Conservation (phyloP, 495 filamentous ascomycete genomes). For the Terfezia claveryi region DNA sequence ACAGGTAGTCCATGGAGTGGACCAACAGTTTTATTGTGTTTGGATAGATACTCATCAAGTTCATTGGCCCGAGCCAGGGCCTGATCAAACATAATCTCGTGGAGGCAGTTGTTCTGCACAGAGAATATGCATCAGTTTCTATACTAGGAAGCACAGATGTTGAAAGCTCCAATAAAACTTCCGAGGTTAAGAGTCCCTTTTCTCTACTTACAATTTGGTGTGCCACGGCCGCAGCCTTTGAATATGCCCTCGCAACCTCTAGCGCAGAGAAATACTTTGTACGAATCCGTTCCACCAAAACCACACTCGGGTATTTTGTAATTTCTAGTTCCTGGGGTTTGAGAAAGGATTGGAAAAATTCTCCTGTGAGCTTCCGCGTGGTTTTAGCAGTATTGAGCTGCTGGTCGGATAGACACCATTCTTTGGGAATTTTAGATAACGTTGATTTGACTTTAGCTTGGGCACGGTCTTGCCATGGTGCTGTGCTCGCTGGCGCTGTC, state of each 20-base stretch:
- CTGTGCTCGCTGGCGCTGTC: not conserved
- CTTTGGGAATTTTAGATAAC: not conserved
- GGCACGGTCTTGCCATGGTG: not conserved
- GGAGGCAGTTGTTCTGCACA: conserved; percentile 32
- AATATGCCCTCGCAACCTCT: not conserved
- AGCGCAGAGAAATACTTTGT: not conserved
- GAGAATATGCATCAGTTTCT: too few relatives aligned
- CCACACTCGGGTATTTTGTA: not conserved
- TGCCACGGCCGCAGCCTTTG: not conserved
- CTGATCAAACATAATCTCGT: conserved; percentile 39
- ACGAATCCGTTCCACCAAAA: not conserved
- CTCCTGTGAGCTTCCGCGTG: not conserved
- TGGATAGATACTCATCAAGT: conserved; percentile 34
- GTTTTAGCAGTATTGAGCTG: not conserved
- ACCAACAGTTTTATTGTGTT: conserved; percentile 22
- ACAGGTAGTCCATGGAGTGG: conserved; percentile 45
- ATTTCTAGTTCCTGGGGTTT: not conserved
- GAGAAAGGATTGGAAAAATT: not conserved
- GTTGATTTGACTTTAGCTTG: not conserved
- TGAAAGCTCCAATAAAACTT: too few relatives aligned
- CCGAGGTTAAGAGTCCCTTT: too few relatives aligned
- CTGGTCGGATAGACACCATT: not conserved
- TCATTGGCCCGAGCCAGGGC: conserved; percentile 35
- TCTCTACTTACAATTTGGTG: not conserved
- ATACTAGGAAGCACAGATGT: too few relatives aligned